A percentile compares a stretch with the other conserved stretches of the same genome.
These are phyloP conservation scores for Hemisphaericaspora nanyangensis DNA, from an alignment of 805 yeast species.

Conservation along the genomic window DNA sequence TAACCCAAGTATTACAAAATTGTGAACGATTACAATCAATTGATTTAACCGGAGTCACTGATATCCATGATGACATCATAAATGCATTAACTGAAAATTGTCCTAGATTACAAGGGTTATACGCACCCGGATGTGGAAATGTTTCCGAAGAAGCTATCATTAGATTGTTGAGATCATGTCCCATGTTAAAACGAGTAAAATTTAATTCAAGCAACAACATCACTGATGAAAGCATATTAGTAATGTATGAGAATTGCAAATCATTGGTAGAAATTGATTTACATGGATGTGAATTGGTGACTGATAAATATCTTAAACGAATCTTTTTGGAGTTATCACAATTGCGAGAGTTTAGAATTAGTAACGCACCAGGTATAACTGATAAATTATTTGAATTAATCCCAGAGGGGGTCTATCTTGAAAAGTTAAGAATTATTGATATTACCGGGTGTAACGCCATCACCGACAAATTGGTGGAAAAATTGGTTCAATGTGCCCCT, in stretches of 20 bases:
- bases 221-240: slow-evolving; percentile 57
- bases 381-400: slow-evolving; percentile 58
- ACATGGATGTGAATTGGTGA: slow-evolving; percentile 72
- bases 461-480: slow-evolving; percentile 74
- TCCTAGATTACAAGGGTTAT: slow-evolving; percentile 78
- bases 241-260: slow-evolving; percentile 68
- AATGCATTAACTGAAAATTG: slow-evolving; percentile 66
- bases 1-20: slow-evolving; percentile 56
- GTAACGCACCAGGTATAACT: slow-evolving; percentile 65
- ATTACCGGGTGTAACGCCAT: slow-evolving; percentile 79
- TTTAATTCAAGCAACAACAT: slow-evolving; percentile 68
- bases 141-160: slow-evolving; percentile 65
- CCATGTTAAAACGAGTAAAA: slow-evolving; percentile 76
- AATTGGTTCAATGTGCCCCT: slow-evolving; percentile 74
- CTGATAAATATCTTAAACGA: slow-evolving; percentile 56
- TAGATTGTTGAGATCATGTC: slow-evolving; percentile 57
- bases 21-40: slow-evolving; percentile 77
- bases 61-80: slow-evolving; percentile 63
- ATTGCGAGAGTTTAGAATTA: slow-evolving; percentile 79
- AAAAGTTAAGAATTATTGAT: slow-evolving; percentile 75
- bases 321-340: slow-evolving; percentile 63
- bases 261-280: slow-evolving; percentile 86
- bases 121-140: slow-evolving; percentile 79
- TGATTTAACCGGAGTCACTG: slow-evolving; percentile 77
- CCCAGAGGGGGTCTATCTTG: slow-evolving; percentile 48